Evolutionary conservation across 2,329 filamentous ascomycete species (phyloP).

Genomic region (Coleophoma eucalyptorum): DNA sequence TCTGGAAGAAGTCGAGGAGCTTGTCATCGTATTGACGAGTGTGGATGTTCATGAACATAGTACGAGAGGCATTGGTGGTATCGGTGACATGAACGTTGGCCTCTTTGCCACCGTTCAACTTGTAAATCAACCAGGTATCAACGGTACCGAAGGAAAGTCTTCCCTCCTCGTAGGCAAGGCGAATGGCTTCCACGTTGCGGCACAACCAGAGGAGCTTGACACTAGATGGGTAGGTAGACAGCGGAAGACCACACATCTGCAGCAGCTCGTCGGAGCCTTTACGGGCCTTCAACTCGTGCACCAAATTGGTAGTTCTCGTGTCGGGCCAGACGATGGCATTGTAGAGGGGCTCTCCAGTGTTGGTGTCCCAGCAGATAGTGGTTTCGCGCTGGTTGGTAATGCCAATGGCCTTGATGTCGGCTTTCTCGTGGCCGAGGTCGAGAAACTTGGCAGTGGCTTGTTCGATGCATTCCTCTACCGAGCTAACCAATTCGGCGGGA

Average conservation of each 20-base stretch:
- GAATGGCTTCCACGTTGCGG: slow-evolving; percentile 62
- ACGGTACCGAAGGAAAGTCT: slow-evolving; percentile 75
- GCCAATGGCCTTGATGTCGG: slow-evolving; percentile 70
- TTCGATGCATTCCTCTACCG: slow-evolving; percentile 74
- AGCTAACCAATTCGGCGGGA: slow-evolving; percentile 67
- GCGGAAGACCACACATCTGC: slow-evolving; percentile 68
- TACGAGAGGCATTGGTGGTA: slow-evolving; percentile 77
- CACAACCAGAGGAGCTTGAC: slow-evolving; percentile 78
- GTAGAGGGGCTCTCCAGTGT: slow-evolving; percentile 72
- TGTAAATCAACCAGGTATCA: slow-evolving; percentile 77
- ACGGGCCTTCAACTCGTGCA: slow-evolving; percentile 66
- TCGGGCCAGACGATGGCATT: slow-evolving; percentile 86
- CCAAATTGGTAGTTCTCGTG: slow-evolving; percentile 68
- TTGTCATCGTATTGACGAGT: slow-evolving; percentile 71
- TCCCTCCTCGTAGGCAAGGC: slow-evolving; percentile 67
- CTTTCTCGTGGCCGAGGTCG: slow-evolving; percentile 59
- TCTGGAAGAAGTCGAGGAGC: slow-evolving; percentile 70
- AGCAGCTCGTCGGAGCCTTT: slow-evolving; percentile 64
- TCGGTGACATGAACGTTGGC: slow-evolving; percentile 71
- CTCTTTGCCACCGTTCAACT: slow-evolving; percentile 67
- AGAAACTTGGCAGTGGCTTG: slow-evolving; percentile 67
- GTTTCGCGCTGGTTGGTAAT: slow-evolving; percentile 86
- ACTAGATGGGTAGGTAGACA: slow-evolving; percentile 79
- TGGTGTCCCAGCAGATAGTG: slow-evolving; percentile 73
- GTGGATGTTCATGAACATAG: slow-evolving; percentile 84